Conservation (phyloP, 2,329 filamentous ascomycete species). For the Colletotrichum costaricense region DNA sequence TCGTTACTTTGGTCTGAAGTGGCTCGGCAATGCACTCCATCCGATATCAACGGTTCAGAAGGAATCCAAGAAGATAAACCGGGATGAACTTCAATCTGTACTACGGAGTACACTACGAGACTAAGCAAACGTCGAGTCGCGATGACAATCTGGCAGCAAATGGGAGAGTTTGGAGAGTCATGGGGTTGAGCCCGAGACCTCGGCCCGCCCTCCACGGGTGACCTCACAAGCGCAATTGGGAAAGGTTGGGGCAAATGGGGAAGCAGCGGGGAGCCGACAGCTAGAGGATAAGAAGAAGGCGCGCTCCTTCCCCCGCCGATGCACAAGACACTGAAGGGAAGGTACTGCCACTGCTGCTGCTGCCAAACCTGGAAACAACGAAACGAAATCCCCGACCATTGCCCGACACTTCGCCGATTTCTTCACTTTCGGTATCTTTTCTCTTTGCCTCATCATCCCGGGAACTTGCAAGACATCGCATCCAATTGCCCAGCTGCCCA, state of each 20-base stretch:
- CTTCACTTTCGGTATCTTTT: slow-evolving; percentile 4
- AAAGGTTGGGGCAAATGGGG: not conserved
- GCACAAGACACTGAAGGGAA: not conserved
- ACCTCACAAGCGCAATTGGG: slow-evolving; percentile 16
- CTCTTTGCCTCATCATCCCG: not conserved
- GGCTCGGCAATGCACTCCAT: not conserved
- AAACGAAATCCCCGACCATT: slow-evolving; percentile 14
- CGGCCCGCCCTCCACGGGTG: slow-evolving; percentile 24
- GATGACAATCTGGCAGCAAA: slow-evolving; percentile 2
- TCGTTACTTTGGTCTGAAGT: not conserved
- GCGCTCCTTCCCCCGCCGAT: slow-evolving; percentile 10
- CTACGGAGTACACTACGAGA: not conserved
- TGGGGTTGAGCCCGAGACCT: slow-evolving; percentile 14
- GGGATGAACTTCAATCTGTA: not conserved
- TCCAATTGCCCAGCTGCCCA: no score
- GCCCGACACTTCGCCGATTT: slow-evolving; percentile 25
- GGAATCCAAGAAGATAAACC: not conserved
- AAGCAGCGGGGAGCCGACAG: slow-evolving; percentile 13
- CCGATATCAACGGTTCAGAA: not conserved
- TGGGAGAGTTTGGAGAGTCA: slow-evolving; percentile 14
- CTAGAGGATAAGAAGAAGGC: slow-evolving; percentile 28
- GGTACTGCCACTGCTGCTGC: not conserved
- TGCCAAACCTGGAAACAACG: not conserved
- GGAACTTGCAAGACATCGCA: no score
- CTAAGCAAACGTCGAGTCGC: slow-evolving; percentile 10